These are phyloP conservation scores for Diplodia mutila DNA, from an alignment of 2,329 filamentous ascomycete species.

Conservation along the genomic window DNA sequence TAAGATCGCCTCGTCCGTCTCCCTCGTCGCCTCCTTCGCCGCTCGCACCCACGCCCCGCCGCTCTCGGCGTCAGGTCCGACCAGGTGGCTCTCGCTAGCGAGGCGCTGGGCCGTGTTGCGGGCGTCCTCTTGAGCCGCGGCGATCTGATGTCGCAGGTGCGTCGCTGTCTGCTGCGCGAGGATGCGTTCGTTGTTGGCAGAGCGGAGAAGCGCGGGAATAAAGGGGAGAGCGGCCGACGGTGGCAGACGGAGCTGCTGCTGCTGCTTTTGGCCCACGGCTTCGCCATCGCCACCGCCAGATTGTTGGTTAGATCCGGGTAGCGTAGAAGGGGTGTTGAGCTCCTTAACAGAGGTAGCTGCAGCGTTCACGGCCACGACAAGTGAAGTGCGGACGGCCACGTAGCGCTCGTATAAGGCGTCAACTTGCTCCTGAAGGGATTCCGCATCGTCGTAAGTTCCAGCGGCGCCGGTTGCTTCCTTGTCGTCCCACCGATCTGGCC, in stretches of 20 bases:
- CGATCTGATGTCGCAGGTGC: slow-evolving; percentile 40
- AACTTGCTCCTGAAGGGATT: slow-evolving; percentile 34
- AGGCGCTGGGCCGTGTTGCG: slow-evolving; percentile 38
- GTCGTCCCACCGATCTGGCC: neutral
- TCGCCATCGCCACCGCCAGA: neutral
- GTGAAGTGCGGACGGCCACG: slow-evolving; percentile 31
- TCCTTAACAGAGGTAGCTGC: slow-evolving; percentile 6
- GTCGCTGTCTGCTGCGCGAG: slow-evolving; percentile 39
- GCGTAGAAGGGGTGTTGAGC: neutral
- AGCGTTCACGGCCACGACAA: slow-evolving; percentile 29
- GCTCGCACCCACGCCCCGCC: slow-evolving; percentile 27
- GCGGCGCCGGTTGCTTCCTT: neutral
- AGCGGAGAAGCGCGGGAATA: slow-evolving; percentile 35
- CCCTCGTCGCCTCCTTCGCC: slow-evolving; percentile 7
- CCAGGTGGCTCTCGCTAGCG: slow-evolving; percentile 44
- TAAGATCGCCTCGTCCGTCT: slow-evolving; percentile 8
- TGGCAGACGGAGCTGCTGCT: neutral
- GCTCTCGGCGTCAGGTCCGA: slow-evolving; percentile 35
- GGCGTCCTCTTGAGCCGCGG: slow-evolving; percentile 36
- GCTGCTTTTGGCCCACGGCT: neutral
- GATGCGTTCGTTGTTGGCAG: slow-evolving; percentile 35
- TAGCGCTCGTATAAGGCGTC: slow-evolving; percentile 39
- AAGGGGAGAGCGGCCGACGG: slow-evolving; percentile 36
- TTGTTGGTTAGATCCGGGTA: neutral
- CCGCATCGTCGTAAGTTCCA: slow-evolving; percentile 5